phyloP scores from a whole-genome alignment of 129 eudicot genomes.

The Escallonia rubra region DNA sequence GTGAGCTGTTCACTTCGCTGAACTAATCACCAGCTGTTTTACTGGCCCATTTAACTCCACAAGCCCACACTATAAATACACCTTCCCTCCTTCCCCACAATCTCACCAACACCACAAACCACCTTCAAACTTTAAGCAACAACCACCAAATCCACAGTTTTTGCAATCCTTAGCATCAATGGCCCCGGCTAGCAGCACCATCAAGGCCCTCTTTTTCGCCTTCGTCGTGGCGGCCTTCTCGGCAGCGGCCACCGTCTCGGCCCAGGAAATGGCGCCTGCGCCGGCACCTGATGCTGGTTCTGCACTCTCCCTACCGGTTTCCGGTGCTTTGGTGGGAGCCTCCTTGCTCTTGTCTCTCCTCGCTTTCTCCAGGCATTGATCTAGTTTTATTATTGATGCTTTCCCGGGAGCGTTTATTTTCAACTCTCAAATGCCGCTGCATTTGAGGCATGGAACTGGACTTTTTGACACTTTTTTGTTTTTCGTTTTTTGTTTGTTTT shows the following conservation, averaged over 20 bases:
- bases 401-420: neutral
- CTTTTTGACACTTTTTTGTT: no score
- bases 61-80: neutral
- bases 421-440: no score
- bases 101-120: neutral
- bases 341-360: constrained; percentile 25
- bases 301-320: constrained; percentile 20
- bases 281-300: constrained; percentile 35
- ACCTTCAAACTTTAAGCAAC: no score
- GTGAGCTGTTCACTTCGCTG: no score
- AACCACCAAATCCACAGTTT: neutral
- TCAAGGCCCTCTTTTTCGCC: constrained; percentile 7
- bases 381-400: no score
- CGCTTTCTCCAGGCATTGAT: constrained; percentile 27
- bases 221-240: constrained; percentile 4
- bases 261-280: constrained; percentile 27
- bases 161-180: neutral
- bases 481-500: no score
- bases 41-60: neutral
- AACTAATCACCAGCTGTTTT: neutral
- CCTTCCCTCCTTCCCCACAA: neutral
- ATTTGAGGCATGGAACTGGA: no score
- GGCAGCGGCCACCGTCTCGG: constrained; percentile 14
- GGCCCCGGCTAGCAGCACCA: constrained; percentile 16
- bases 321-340: constrained; percentile 17